Evolutionary conservation across 164 flowering plant genomes (phyloP), one percentile per base, ranked within the genome.

Genomic region (Berberis thunbergii): DNA sequence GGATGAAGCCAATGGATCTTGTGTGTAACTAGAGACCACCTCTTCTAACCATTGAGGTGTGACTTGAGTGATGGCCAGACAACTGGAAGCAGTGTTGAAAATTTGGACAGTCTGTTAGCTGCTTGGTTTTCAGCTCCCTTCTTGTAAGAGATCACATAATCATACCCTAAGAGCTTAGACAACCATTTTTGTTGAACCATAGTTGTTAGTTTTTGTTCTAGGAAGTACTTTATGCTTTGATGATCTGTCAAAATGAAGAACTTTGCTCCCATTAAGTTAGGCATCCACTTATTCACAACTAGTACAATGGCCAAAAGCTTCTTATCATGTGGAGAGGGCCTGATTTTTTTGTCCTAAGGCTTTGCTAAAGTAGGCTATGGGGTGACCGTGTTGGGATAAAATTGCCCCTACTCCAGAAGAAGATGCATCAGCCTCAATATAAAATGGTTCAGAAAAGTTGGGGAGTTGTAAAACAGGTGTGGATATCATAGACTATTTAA

Each of bases 211-310:
- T 26, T 11, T 42, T 59, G 44, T 9, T 59, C 46, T n/a, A 59
- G n/a, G 13, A 59, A 59, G 45, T 41, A 10, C 44, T 60, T 55
- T 2, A 55, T 13, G 40, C 40, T 55, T 13, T 5, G n/a, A n/a
- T 55, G 59, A 39, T 55, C n/a, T n/a, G 41, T 55, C 7, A n/a
- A n/a, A 38, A 60, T 60, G 13, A 12, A 44, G 63, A 60, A 60
- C 9, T 44, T 5, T 7, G 8, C n/a, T 1, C 63, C 63, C 50
- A 43, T 4, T n/a, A 60, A 45, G 38, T 60, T 44, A 39, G 49
- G 8, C 6, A 4, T 43, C 63, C 63, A 60, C 6, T 10, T 42
- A 41, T 4, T 42, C 9, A 59, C n/a, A 6, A n/a, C 48, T 6
- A 6, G 10, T 42, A 42, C 12, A 41, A 44, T 59, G 11, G 38